Conservation (phyloP, 2,329 filamentous ascomycete genomes). For the Elsinoe batatas region DNA sequence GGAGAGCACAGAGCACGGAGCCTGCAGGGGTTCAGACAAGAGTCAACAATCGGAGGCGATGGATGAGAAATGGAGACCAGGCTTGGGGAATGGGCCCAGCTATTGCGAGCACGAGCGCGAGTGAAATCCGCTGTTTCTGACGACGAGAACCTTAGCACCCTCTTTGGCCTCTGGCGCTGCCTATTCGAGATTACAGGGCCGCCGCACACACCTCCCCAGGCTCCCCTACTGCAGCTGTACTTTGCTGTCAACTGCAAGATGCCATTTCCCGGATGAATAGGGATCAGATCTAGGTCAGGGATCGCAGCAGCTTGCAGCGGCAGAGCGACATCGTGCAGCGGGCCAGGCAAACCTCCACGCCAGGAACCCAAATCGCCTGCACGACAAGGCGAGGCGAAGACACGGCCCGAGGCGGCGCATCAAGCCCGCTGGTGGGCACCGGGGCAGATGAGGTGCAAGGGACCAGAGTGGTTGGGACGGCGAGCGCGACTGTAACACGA, state of each 20-base stretch:
- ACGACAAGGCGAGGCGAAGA: slow-evolving; percentile 11
- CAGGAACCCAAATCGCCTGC: slow-evolving; percentile 1
- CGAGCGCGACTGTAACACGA: slow-evolving; percentile 3
- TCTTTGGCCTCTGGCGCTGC: neutral
- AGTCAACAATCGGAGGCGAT: slow-evolving; percentile 8
- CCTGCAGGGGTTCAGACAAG: slow-evolving; percentile 10
- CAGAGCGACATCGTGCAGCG: slow-evolving; percentile 12
- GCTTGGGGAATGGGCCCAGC: slow-evolving; percentile 6
- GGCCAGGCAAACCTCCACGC: slow-evolving; percentile 9
- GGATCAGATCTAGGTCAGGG: slow-evolving; percentile 11
- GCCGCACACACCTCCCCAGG: neutral
- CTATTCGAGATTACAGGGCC: slow-evolving; percentile 8
- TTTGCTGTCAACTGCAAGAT: slow-evolving; percentile 5
- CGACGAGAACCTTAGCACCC: neutral
- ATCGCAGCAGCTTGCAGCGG: slow-evolving; percentile 12
- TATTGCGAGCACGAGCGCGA: slow-evolving; percentile 6
- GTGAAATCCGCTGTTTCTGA: neutral
- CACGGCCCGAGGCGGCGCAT: slow-evolving; percentile 3
- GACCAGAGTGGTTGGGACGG: slow-evolving; percentile 8
- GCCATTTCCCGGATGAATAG: slow-evolving; percentile 11
- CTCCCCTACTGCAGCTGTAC: neutral
- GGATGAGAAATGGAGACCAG: slow-evolving; percentile 8
- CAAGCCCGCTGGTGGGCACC: neutral
- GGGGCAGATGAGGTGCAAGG: neutral
- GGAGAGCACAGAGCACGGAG: slow-evolving; percentile 2